Evolutionary conservation across 2,329 filamentous ascomycete species (phyloP).

Genomic region (Phialocephala sp.): DNA sequence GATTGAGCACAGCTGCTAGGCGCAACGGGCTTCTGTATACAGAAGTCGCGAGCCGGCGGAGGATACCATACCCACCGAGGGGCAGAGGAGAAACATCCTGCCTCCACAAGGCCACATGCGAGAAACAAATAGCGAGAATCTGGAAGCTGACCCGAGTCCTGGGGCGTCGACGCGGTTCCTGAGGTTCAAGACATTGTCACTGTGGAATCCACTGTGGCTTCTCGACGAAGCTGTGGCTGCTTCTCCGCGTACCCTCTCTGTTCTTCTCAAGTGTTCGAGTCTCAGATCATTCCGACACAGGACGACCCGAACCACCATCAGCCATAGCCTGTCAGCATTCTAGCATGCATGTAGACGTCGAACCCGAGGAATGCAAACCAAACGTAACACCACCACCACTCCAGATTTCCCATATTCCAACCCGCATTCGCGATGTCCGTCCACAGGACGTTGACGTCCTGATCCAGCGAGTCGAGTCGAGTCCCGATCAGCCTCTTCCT

Average conservation of each 20-base stretch:
- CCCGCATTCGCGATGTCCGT: slow-evolving; percentile 6
- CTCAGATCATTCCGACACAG: background rate
- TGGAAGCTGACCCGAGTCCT: background rate
- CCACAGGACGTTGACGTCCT: background rate
- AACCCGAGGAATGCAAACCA: background rate
- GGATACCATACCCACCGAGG: slow-evolving; percentile 2
- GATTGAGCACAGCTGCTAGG: slow-evolving; percentile 3
- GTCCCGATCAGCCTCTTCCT: slow-evolving; percentile 7
- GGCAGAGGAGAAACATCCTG: background rate
- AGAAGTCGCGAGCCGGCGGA: background rate
- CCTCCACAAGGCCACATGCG: background rate
- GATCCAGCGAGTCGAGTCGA: background rate
- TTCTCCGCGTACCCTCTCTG: background rate
- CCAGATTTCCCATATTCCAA: background rate
- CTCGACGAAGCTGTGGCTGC: background rate
- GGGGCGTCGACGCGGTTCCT: slow-evolving; percentile 5
- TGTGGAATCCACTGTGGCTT: slow-evolving; percentile 3
- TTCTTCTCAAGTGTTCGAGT: no score
- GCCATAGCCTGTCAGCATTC: background rate
- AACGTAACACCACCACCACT: background rate
- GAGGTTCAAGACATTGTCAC: background rate
- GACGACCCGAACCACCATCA: background rate
- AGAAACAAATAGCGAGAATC: background rate
- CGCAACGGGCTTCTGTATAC: background rate
- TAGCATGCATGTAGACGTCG: background rate